These are phyloP conservation scores for Westerdykella sp. DNA, from an alignment of 2,329 filamentous ascomycete genomes.

Conservation along the genomic window DNA sequence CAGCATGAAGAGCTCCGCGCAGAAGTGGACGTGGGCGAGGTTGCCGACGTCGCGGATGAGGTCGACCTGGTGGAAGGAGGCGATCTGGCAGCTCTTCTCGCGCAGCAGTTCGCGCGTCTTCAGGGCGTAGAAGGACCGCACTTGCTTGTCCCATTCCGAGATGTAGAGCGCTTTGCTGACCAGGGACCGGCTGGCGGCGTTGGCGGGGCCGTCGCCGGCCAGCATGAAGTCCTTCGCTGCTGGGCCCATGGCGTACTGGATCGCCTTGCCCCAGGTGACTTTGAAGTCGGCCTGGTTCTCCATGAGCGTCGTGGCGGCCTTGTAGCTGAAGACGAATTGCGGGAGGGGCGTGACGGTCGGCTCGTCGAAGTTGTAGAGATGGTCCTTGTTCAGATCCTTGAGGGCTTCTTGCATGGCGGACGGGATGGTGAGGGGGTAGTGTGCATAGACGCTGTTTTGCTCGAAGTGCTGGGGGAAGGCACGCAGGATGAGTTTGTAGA, in stretches of 20 bases:
- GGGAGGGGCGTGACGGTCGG: conserved; percentile 47
- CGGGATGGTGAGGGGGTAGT: conserved; percentile 68
- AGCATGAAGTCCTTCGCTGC: conserved; percentile 54
- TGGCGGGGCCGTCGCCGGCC: conserved; percentile 29
- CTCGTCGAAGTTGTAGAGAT: conserved; percentile 63
- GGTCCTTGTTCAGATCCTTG: conserved; percentile 57
- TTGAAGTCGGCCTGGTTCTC: conserved; percentile 57
- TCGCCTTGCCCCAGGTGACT: conserved; percentile 57
- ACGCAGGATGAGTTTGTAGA: conserved; percentile 76
- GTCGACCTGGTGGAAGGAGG: conserved; percentile 60
- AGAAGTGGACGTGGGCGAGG: conserved; percentile 50
- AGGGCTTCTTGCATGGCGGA: conserved; percentile 67
- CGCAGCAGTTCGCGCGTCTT: conserved; percentile 57
- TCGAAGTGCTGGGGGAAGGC: conserved; percentile 78
- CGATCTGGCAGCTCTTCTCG: conserved; percentile 60
- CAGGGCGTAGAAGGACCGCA: conserved; percentile 62
- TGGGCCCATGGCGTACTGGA: conserved; percentile 58
- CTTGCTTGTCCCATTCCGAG: conserved; percentile 55
- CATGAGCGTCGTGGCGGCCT: conserved; percentile 57
- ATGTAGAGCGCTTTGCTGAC: conserved; percentile 53
- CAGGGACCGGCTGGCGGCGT: conserved; percentile 25
- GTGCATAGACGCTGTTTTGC: conserved; percentile 71
- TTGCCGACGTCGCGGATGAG: conserved; percentile 57
- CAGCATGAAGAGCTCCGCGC: conserved; percentile 49
- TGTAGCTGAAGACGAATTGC: conserved; percentile 54